phyloP scores from a whole-genome alignment of 192 early-diverging fungal species.

The Coemansia sp. region DNA sequence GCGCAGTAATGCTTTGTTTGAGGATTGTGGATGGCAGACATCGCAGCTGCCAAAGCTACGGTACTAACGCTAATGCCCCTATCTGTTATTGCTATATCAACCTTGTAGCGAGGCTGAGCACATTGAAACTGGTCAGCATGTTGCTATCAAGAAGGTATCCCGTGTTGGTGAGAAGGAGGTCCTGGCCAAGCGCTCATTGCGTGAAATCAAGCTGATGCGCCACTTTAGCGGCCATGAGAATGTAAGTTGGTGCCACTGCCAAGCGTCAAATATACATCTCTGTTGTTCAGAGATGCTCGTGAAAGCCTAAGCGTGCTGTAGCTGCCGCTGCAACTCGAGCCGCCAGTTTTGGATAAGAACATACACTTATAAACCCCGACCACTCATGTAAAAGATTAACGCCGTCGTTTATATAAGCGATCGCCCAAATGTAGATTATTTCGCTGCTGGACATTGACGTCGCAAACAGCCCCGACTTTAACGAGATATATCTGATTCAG shows the following conservation, averaged over 20 bases:
- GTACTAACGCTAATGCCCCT: not conserved
- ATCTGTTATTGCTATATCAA: not conserved
- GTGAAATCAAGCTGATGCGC: conserved; percentile 89
- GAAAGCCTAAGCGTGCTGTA: not conserved
- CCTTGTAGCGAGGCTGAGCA: conserved; percentile 76
- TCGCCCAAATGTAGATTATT: conserved; percentile 68
- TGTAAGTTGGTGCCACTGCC: conserved; percentile 25
- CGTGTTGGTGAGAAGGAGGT: conserved; percentile 83
- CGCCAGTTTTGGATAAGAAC: not conserved
- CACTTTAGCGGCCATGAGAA: conserved; percentile 96
- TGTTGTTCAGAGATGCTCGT: not conserved
- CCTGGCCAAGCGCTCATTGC: conserved; percentile 82
- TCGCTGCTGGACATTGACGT: conserved; percentile 89
- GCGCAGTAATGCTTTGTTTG: too few species aligned
- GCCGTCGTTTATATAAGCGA: not conserved
- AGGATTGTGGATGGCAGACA: too few species aligned
- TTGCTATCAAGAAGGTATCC: conserved; percentile 92
- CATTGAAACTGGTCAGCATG: conserved; percentile 74
- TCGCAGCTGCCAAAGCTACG: not conserved
- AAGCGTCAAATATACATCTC: not conserved
- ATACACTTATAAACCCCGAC: too few species aligned
- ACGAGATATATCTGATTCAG: conserved; percentile 95
- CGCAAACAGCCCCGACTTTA: conserved; percentile 78
- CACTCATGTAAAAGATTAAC: too few species aligned
- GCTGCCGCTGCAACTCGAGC: not conserved